phyloP scores from a whole-genome alignment of 176 grass and related monocot genomes.

The sorghum (Sorghum bicolor) region Sorghum_bicolor_NCBIv3 NC_012871.2:27615001-27615500 shows the following conservation, averaged over 20 bases:
- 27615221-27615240: not conserved
- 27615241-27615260: not conserved
- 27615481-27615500: conserved; percentile 85
- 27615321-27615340: conserved; percentile 58
- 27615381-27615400: conserved; percentile 39
- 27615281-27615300: not conserved
- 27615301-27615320: not conserved
- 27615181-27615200: not conserved
- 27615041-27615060: conserved; percentile 62
- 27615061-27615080: conserved; percentile 58
- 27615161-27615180: not conserved
- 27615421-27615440: conserved; percentile 39
- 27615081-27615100: conserved; percentile 54
- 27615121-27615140: conserved; percentile 77
- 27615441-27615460: conserved; percentile 66
- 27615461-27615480: conserved; percentile 84
- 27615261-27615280: not conserved
- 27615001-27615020: conserved; percentile 64
- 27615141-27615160: conserved; percentile 41
- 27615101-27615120: conserved; percentile 90
- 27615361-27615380: conserved; percentile 38
- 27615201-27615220: not conserved
- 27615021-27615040: conserved; percentile 47
- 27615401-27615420: conserved; percentile 33
- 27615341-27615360: conserved; percentile 77